Conservation (phyloP, 176 grass and related monocot species). For the Pontederia crassipes region DNA sequence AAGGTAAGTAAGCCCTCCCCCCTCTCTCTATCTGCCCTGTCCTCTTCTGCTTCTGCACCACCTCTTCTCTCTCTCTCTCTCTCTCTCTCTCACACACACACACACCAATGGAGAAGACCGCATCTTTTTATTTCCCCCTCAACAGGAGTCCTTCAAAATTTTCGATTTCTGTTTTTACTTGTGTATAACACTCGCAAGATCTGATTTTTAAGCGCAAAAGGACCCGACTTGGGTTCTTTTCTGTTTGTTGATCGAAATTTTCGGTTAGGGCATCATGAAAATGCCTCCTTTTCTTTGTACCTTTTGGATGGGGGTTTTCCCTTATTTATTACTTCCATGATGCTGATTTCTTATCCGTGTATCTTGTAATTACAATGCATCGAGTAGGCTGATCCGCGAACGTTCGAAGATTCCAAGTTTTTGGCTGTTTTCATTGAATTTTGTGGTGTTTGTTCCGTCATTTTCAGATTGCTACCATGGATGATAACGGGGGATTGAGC, state of each 20-base stretch:
- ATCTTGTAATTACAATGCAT: neutral
- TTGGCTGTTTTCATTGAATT: neutral
- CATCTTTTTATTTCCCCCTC: too few relatives aligned
- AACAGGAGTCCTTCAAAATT: too few relatives aligned
- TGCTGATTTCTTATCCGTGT: neutral
- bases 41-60: neutral
- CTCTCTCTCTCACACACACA: too few relatives aligned
- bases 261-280: neutral
- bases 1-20: neutral
- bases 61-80: neutral
- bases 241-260: neutral
- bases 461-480: constrained; percentile 3
- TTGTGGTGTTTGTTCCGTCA: neutral
- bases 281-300: neutral
- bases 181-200: too few relatives aligned
- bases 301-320: neutral
- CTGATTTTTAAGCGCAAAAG: neutral
- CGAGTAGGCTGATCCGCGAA: neutral
- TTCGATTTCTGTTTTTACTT: too few relatives aligned
- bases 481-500: constrained; percentile 6
- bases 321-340: neutral
- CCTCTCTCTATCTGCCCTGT: neutral
- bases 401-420: neutral
- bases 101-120: too few relatives aligned
- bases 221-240: neutral